phyloP scores from a whole-genome alignment of 371 early-diverging fungal species.

The Mucor mucedo region DNA sequence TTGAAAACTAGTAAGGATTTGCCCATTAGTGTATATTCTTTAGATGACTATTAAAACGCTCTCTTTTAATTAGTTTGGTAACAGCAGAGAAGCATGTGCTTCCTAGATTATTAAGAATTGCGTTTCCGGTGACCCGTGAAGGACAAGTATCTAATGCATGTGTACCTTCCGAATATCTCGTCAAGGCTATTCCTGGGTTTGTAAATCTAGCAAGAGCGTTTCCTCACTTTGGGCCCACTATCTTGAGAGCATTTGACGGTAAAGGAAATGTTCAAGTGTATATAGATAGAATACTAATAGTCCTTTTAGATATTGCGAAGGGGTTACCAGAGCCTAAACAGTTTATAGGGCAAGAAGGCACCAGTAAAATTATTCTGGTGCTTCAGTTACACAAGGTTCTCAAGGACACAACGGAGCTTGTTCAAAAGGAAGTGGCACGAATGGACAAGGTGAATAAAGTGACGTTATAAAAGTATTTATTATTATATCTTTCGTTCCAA shows the following conservation, averaged over 20 bases:
- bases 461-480: slow-evolving; percentile 12
- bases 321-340: slow-evolving; percentile 46
- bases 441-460: slow-evolving; percentile 46
- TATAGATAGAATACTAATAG: no score
- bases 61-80: slow-evolving; percentile 21
- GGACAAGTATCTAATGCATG: slow-evolving; percentile 25
- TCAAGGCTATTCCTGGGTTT: slow-evolving; percentile 50
- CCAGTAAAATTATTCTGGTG: slow-evolving; percentile 45
- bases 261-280: not conserved
- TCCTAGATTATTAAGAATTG: slow-evolving; percentile 44
- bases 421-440: slow-evolving; percentile 32
- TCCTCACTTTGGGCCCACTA: slow-evolving; percentile 46
- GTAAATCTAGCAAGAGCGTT: slow-evolving; percentile 51
- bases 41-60: no score
- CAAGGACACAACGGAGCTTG: slow-evolving; percentile 36
- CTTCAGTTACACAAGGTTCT: slow-evolving; percentile 48
- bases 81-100: slow-evolving; percentile 45
- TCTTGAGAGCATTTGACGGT: slow-evolving; percentile 44
- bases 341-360: slow-evolving; percentile 51
- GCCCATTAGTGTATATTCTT: no score
- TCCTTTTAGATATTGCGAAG: slow-evolving; percentile 35
- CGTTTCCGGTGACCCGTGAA: slow-evolving; percentile 38
- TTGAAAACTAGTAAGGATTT: slow-evolving; percentile 46
- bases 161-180: slow-evolving; percentile 45
- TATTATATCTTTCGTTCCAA: slow-evolving; percentile 13